These are phyloP conservation scores for Silene coronaria DNA, from an alignment of 179 eudicot genomes.

Conservation along the genomic window DNA sequence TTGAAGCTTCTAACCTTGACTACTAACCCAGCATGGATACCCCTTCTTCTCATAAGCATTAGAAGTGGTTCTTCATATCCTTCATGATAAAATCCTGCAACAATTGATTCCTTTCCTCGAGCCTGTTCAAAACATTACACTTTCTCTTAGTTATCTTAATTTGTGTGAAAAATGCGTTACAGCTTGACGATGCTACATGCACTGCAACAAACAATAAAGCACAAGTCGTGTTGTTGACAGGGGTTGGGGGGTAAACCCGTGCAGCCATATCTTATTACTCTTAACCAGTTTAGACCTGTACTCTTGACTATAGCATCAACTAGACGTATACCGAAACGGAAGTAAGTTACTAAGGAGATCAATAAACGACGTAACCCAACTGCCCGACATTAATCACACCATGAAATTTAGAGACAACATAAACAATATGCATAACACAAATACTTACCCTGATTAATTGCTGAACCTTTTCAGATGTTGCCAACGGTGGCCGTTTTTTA, in stretches of 20 bases:
- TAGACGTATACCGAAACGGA: neutral
- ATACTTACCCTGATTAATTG: constrained; percentile 77
- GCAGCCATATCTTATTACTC: neutral
- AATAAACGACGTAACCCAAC: neutral
- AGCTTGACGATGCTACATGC: neutral
- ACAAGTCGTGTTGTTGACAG: neutral
- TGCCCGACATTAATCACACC: neutral
- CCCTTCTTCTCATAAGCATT: constrained; percentile 98
- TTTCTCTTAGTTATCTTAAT: constrained; percentile 3
- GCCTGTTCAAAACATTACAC: constrained; percentile 41
- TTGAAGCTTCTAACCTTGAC: constrained; percentile 56
- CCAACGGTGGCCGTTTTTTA: constrained; percentile 93
- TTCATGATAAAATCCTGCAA: constrained; percentile 96
- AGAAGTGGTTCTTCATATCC: constrained; percentile 93
- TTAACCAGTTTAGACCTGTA: neutral
- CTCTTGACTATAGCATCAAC: neutral
- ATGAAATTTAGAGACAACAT: neutral
- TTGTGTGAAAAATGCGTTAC: neutral
- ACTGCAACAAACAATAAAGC: neutral
- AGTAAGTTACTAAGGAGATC: neutral
- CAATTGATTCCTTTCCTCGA: constrained; percentile 77
- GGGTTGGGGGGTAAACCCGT: neutral
- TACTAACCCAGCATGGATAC: constrained; percentile 84
- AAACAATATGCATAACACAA: neutral
- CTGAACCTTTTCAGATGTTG: constrained; percentile 96